These are phyloP conservation scores for Fusarium udum DNA, from an alignment of 2,329 filamentous ascomycete species.

Conservation along the genomic window DNA sequence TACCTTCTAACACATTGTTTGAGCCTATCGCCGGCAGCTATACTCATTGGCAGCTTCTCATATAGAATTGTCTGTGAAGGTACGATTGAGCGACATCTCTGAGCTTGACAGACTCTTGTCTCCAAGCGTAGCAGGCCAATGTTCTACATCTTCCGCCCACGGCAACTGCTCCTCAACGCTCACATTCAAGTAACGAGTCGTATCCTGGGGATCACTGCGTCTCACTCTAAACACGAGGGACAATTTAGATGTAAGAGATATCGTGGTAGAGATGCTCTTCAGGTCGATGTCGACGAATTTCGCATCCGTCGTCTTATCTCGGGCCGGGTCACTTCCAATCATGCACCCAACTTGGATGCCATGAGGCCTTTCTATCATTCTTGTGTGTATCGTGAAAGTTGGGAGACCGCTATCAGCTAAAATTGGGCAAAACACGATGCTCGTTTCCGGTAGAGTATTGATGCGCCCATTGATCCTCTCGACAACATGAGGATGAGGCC, in stretches of 20 bases:
- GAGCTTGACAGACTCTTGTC: not conserved
- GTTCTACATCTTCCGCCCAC: not conserved
- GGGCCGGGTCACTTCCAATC: not conserved
- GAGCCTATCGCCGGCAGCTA: not conserved
- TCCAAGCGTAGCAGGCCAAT: not conserved
- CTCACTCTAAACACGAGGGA: not conserved
- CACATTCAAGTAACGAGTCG: not conserved
- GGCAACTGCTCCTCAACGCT: not conserved
- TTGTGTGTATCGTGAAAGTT: not conserved
- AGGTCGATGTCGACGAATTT: not conserved
- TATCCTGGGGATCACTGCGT: not conserved
- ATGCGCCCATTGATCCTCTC: not conserved
- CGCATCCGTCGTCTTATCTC: not conserved
- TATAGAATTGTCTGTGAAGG: slow-evolving; percentile 3
- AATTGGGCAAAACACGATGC: not conserved
- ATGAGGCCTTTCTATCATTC: not conserved
- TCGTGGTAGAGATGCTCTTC: not conserved
- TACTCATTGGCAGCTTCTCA: not conserved
- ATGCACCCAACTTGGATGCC: not conserved
- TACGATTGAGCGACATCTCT: not conserved
- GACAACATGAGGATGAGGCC: not conserved
- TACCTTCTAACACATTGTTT: accelerated
- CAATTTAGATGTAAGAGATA: not conserved
- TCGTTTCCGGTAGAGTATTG: not conserved
- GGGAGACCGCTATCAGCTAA: not conserved